Base-by-base conservation (phyloP, 306 rosid species). In the Vigna mungo region DNA sequence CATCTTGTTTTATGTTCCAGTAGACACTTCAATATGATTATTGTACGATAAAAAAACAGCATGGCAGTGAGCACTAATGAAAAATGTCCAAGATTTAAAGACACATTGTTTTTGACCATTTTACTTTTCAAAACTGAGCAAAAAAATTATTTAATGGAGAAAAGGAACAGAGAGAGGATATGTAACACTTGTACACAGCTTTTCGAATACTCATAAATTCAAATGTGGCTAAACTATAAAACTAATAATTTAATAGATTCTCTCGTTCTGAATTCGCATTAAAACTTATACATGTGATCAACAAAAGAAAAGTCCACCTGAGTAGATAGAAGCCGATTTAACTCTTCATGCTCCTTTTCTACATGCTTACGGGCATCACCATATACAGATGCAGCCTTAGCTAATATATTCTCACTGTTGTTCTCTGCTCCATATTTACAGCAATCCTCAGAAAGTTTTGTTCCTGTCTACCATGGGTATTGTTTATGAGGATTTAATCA, bases 391-490 rank as follows among this genome's bases (percentile, higher is more conserved):
- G 99, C 92, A 18, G 96, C 97, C 88, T 92, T 92, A n/a, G 99
- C 93, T 67, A 95, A 86, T 73, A 95, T 85, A 71, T 86, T 85
- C 74, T 92, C 99, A 55, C 65, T 71, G 52, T 74, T 78, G 82
- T 92, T 95, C 89, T 89, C 96, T 78, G 96, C 92, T 85, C 99
- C 99, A 80, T 92, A 95, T 88, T 46, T 91, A 89, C 97, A 89
- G 89, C 99, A 95, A 77, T 92, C 98, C 85, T 92, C 99, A 75
- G 98, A 95, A 82, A 95, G 89, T 85, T 95, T 95, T 67, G 91
- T 92, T 80, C 99, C 99, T 95, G 87, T 82, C 89, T 85, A 88
- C 89, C 90, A 88, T 51, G 79, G 64, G 78, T 76, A 81, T 67
- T 59, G 78, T 53, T 77, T 66, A 80, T 79, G 65, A 82, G 73